Evolutionary conservation across 106 monocot species (phyloP).

Genomic region (Phalaenopsis equestris): DNA sequence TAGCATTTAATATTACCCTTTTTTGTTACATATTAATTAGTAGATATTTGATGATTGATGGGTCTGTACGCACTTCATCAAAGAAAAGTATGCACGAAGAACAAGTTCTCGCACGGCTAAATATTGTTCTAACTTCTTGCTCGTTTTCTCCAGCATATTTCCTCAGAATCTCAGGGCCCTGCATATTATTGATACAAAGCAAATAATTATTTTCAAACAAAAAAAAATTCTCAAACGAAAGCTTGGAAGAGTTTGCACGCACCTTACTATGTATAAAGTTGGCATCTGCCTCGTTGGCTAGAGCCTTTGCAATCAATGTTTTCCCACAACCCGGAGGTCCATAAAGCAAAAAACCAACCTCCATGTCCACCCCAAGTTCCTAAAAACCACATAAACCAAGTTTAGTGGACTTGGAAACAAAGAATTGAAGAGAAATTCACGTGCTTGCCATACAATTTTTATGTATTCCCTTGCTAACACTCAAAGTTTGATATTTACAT

Average conservation of each 20-base stretch:
- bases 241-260: neutral
- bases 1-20: neutral
- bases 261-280: conserved; percentile 98
- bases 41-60: neutral
- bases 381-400: conserved; percentile 13
- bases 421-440: too few species aligned
- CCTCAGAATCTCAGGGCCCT: conserved; percentile 90
- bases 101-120: conserved; percentile 81
- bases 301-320: conserved; percentile 95
- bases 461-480: too few species aligned
- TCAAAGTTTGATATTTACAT: too few species aligned
- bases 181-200: conserved; percentile 2
- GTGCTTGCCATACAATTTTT: too few species aligned
- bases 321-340: conserved; percentile 98
- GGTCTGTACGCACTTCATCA: conserved; percentile 66
- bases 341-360: conserved; percentile 80
- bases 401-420: neutral
- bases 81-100: conserved; percentile 94
- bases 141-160: conserved; percentile 99
- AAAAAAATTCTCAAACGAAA: neutral
- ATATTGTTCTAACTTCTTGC: conserved; percentile 69
- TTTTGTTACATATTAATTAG: neutral
- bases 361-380: conserved; percentile 66
- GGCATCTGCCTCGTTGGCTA: conserved; percentile 83
- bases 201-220: neutral